These are phyloP conservation scores for Heliamphora exappendiculata DNA, from an alignment of 148 eudicot genomes.

Conservation along the genomic window DNA sequence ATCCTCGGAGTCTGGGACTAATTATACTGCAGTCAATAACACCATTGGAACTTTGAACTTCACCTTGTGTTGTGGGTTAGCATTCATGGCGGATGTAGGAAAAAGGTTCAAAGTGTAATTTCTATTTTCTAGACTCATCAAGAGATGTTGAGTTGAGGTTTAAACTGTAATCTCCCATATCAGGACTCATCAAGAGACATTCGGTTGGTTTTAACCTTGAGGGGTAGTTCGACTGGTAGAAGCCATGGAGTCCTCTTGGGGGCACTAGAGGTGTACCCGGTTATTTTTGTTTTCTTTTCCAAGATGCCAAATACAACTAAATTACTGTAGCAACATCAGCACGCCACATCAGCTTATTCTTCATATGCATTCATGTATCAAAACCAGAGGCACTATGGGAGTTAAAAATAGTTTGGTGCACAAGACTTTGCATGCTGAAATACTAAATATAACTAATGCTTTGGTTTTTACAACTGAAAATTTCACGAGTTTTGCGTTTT, in stretches of 20 bases:
- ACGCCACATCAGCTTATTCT: no score
- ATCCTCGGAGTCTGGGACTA: background rate
- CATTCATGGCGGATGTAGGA: background rate
- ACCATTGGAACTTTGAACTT: background rate
- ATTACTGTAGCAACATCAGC: background rate
- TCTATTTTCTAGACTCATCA: background rate
- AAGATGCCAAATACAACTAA: background rate
- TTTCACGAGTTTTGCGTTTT: constrained; percentile 6
- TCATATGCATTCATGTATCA: background rate
- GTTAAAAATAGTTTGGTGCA: background rate
- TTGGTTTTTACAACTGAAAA: background rate
- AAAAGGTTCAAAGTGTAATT: background rate
- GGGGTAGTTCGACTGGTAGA: no score
- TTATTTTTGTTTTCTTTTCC: background rate
- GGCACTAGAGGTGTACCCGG: no score
- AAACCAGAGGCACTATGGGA: background rate
- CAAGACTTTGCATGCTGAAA: background rate
- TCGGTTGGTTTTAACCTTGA: no score
- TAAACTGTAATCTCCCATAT: no score
- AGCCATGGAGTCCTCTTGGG: no score
- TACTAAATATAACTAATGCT: background rate
- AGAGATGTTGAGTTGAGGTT: background rate
- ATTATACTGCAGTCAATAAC: background rate
- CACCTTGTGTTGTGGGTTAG: background rate
- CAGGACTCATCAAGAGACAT: no score